Conservation (phyloP, 169 alveolate genomes). For the Cardiosporidium cionae region DNA sequence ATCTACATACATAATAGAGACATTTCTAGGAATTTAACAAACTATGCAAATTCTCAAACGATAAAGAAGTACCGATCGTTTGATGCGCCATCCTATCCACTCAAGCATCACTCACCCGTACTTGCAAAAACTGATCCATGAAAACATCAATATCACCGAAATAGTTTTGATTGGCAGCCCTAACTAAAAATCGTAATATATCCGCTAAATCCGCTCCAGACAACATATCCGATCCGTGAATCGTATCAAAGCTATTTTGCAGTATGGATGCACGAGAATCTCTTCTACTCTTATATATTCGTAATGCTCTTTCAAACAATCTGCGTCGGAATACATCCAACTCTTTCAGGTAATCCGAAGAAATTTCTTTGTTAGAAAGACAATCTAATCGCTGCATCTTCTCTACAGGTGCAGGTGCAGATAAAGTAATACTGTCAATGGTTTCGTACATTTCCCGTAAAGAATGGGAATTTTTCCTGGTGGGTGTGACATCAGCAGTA, state of each 20-base stretch:
- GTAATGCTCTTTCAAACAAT: constrained; percentile 10
- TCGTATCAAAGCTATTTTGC: no score
- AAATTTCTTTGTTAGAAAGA: constrained; percentile 1
- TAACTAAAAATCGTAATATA: constrained; percentile 17
- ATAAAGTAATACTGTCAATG: constrained; percentile 14
- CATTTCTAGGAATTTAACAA: no score
- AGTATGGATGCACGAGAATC: no score
- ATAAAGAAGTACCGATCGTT: no score
- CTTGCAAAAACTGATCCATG: constrained; percentile 31
- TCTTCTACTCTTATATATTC: not conserved
- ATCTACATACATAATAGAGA: no score
- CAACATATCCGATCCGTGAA: constrained; percentile 1
- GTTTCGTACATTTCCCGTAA: not conserved
- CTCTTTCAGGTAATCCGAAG: not conserved
- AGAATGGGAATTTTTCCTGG: not conserved
- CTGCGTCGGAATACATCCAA: not conserved
- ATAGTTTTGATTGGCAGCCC: constrained; percentile 25
- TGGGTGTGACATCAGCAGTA: not conserved
- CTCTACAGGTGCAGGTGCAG: constrained; percentile 17
- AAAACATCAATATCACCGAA: constrained; percentile 27
- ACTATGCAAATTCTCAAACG: no score
- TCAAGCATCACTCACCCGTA: constrained; percentile 20
- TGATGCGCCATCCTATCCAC: no score
- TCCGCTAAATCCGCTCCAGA: constrained; percentile 24
- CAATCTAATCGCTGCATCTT: constrained; percentile 27